Percentiles rank a stretch among this genome's conserved stretches.
Conservation (phyloP, 176 grass and related monocot species). For the Ensete glaucum region DNA sequence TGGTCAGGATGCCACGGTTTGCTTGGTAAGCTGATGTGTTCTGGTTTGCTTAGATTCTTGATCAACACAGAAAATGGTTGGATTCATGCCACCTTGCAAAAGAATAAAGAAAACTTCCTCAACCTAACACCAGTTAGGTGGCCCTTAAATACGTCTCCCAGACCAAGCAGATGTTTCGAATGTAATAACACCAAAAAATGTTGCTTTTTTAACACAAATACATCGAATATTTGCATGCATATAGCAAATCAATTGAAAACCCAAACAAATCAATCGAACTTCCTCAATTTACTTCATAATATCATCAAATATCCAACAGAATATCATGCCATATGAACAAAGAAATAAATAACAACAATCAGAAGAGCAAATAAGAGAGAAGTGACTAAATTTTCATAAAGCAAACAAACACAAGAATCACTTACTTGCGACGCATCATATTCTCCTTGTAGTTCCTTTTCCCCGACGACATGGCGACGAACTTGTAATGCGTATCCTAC, state of each 20-base stretch:
- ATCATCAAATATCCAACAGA: background rate
- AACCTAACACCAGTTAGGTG: background rate
- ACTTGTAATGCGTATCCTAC: no score
- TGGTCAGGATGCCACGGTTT: background rate
- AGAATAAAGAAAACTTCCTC: background rate
- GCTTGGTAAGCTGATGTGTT: background rate
- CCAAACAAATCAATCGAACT: background rate
- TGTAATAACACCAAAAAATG: background rate
- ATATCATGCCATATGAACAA: no score
- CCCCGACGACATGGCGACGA: constrained; percentile 39
- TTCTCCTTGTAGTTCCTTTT: constrained; percentile 94
- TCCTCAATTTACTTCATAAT: background rate
- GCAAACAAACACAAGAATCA: background rate
- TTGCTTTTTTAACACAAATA: no score
- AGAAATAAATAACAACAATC: no score
- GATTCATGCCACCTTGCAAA: background rate
- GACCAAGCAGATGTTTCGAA: background rate
- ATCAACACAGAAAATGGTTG: no score
- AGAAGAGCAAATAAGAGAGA: background rate
- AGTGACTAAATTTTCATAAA: background rate
- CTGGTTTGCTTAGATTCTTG: no score
- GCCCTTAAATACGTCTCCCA: background rate
- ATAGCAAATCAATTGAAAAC: background rate
- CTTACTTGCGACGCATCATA: constrained; percentile 79
- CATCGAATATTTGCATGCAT: background rate